Base-by-base conservation (phyloP, 345 rosid species). In the Heritiera fomes region DNA sequence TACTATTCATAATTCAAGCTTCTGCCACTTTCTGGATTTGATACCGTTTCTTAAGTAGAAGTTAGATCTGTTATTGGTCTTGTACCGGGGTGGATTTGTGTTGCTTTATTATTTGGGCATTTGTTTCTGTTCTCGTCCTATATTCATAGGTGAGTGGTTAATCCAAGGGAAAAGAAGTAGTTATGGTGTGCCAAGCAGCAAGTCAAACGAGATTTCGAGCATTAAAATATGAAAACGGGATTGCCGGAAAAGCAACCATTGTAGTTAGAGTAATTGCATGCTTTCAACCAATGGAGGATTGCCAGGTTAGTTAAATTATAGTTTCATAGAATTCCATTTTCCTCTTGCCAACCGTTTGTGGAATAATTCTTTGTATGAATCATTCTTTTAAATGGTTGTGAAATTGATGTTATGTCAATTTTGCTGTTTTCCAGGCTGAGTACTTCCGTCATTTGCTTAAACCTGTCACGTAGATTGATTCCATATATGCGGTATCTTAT, bases 161-260 rank as follows among this genome's bases (percentile, higher is more conserved):
- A 60, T 80, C 63, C 76, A 82, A 83, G 84, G 75, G 87, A 49
- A 49, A 67, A 63, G 49, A 80, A 75, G 90, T 81, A 91, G 97
- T 92, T 89, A 96, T 96, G 99, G 99, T 96, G 92, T 90, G 99
- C 84, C 99, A 96, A 89, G 92, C 97, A 73, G 98, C 98, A 55
- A 82, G 97, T 84, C 95, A 88, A 84, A 96, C 97, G 79, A 96
- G 93, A 88, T 96, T 96, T 84, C 95, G 95, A 83, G 94, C 92
- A 69, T 87, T 91, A 79, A 96, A 92, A 84, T 89, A 94, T 85
- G 98, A 91, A 86, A 89, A 87, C 78, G 98, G 99, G 73, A 86
- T 84, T 89, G 91, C 97, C 47, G 98, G 98, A 87, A 88, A 79
- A 75, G 82, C 94, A 69, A 86, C 94, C 1, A 90, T 96, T 81